Conservation (phyloP, 192 early-diverging fungal genomes). For the Neocallimastix lanati region DNA sequence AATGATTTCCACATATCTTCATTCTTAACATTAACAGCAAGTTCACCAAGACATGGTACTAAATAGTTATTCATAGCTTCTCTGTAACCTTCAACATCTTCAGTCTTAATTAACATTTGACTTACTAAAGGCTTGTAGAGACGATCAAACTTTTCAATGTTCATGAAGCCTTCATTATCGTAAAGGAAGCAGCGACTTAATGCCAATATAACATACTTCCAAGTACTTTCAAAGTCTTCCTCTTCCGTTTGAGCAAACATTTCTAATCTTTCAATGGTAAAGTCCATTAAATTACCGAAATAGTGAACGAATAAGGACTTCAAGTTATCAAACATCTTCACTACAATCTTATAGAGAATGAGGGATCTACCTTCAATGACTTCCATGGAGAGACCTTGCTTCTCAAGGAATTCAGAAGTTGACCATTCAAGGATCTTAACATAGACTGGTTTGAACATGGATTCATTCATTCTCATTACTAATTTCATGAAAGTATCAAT, state of each 20-base stretch:
- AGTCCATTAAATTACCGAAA: slow-evolving; percentile 53
- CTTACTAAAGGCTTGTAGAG: slow-evolving; percentile 48
- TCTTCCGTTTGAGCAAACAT: slow-evolving; percentile 16
- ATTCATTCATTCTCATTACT: slow-evolving; percentile 83
- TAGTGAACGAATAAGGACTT: slow-evolving; percentile 61
- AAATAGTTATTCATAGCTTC: slow-evolving; percentile 35
- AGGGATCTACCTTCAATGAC: slow-evolving; percentile 6
- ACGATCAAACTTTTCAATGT: slow-evolving; percentile 55
- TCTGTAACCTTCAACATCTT: slow-evolving; percentile 1
- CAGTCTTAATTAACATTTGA: slow-evolving; percentile 48
- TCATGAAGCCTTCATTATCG: slow-evolving; percentile 51
- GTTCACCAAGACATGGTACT: slow-evolving; percentile 59
- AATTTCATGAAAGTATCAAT: slow-evolving; percentile 62
- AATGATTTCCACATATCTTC: slow-evolving; percentile 75
- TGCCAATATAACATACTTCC: slow-evolving; percentile 51
- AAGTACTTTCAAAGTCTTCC: slow-evolving; percentile 34
- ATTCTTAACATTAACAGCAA: slow-evolving; percentile 56
- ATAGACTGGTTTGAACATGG: slow-evolving; percentile 84
- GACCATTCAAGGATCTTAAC: slow-evolving; percentile 71
- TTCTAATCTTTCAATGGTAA: slow-evolving; percentile 32
- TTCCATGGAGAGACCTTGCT: slow-evolving; percentile 11
- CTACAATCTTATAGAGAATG: slow-evolving; percentile 21
- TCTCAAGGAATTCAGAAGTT: slow-evolving; percentile 6
- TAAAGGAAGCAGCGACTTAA: slow-evolving; percentile 36
- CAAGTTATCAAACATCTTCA: slow-evolving; percentile 18